Evolutionary conservation across 192 early-diverging fungal genomes (phyloP).

Genomic region (Backusella macrospora): DNA sequence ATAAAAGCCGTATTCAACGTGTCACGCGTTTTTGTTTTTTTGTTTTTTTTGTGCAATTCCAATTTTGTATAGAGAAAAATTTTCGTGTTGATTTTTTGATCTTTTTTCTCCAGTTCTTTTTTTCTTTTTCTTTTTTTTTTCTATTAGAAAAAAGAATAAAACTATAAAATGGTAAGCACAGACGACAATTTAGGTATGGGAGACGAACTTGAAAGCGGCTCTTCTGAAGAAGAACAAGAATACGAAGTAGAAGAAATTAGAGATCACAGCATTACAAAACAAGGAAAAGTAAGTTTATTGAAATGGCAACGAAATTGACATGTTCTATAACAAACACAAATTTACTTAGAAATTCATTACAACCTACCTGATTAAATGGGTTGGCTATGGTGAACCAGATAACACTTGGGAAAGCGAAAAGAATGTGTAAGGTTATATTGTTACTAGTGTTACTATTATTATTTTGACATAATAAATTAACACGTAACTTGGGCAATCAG

Average conservation of each 20-base stretch:
- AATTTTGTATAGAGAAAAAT: not conserved
- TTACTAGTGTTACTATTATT: not conserved
- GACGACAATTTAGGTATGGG: not conserved
- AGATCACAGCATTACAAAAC: conserved; percentile 11
- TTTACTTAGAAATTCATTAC: not conserved
- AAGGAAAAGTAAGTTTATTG: not conserved
- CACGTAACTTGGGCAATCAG: not conserved
- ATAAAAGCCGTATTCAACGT: not conserved
- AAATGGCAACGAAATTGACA: not conserved
- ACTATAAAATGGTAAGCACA: not conserved
- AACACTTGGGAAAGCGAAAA: conserved; percentile 21
- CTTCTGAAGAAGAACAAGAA: conserved; percentile 9
- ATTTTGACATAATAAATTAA: not conserved
- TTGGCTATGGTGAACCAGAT: not conserved
- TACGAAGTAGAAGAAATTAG: conserved; percentile 24
- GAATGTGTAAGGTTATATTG: conserved; percentile 8
- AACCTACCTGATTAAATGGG: conserved; percentile 25
- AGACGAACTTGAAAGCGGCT: not conserved
- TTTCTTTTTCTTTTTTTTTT: not conserved
- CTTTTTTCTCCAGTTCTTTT: too few species aligned
- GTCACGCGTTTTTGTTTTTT: not conserved
- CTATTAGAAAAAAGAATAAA: not conserved
- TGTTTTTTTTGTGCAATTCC: too few species aligned
- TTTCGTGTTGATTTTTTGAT: too few species aligned
- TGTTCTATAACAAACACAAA: not conserved